These are phyloP conservation scores for Purpureocillium takamizusanense DNA, from an alignment of 2,329 filamentous ascomycete genomes.

Conservation along the genomic window DNA sequence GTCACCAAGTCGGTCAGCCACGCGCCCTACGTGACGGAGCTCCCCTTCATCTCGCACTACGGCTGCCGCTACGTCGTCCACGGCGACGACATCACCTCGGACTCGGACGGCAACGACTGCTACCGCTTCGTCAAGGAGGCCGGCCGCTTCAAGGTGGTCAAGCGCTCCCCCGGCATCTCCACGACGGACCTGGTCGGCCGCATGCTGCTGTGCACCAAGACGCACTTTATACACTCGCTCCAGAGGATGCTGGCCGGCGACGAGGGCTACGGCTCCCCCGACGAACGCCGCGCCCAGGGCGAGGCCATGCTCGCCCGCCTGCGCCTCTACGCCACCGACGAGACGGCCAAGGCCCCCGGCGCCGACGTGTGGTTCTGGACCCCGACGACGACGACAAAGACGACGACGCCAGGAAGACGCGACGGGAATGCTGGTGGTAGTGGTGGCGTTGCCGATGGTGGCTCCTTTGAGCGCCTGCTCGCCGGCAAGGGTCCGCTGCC, in stretches of 20 bases:
- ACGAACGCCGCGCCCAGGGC: constrained; percentile 57
- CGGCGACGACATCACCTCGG: constrained; percentile 94
- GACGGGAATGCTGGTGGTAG: too few species aligned
- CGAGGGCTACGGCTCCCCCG: constrained; percentile 61
- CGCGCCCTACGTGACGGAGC: constrained; percentile 88
- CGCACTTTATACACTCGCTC: constrained; percentile 83
- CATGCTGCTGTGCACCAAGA: constrained; percentile 93
- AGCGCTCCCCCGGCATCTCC: constrained; percentile 90
- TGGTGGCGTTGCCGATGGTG: too few species aligned
- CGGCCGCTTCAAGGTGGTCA: constrained; percentile 90
- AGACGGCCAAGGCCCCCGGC: constrained; percentile 68
- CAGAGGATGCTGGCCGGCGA: constrained; percentile 57
- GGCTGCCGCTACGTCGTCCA: constrained; percentile 94
- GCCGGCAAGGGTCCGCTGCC: constrained; percentile 60
- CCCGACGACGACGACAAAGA: constrained; percentile 39
- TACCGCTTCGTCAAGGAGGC: constrained; percentile 97
- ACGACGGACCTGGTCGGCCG: constrained; percentile 97
- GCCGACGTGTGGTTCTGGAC: constrained; percentile 82
- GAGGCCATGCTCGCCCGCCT: constrained; percentile 69
- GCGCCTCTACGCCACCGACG: constrained; percentile 78
- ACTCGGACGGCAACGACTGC: constrained; percentile 88
- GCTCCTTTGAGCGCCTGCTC: constrained; percentile 59
- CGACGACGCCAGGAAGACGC: constrained; percentile 23
- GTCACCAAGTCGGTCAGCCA: constrained; percentile 73
- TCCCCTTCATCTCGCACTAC: constrained; percentile 91